A percentile compares a stretch with the other conserved stretches of the same genome.
Conservation (phyloP, 768 basidiomycete species). For the Cyclocybe cylindracea region DNA sequence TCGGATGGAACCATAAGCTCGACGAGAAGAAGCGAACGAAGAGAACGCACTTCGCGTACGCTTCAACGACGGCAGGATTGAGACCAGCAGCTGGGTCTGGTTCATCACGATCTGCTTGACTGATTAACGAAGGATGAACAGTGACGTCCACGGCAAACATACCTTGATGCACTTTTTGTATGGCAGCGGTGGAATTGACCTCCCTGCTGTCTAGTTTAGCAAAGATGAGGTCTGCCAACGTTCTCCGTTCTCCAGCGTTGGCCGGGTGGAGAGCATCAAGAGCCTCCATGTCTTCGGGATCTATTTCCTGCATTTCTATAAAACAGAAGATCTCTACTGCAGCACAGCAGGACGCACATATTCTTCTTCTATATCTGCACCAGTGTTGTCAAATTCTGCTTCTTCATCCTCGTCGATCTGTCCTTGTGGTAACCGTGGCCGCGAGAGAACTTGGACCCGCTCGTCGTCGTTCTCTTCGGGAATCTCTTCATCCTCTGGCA, state of each 20-base stretch:
- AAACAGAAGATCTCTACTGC: not conserved
- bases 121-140: not conserved
- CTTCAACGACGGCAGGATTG: slow-evolving; percentile 89
- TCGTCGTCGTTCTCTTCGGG: slow-evolving; percentile 45
- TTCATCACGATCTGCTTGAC: slow-evolving; percentile 44
- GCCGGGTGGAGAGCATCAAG: slow-evolving; percentile 80
- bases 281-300: slow-evolving; percentile 84
- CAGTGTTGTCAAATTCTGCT: slow-evolving; percentile 49
- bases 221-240: slow-evolving; percentile 96
- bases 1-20: not conserved
- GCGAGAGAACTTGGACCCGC: slow-evolving; percentile 28
- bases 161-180: slow-evolving; percentile 67
- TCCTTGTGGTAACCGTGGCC: slow-evolving; percentile 31
- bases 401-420: slow-evolving; percentile 56
- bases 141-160: not conserved
- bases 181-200: slow-evolving; percentile 50
- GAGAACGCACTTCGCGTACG: slow-evolving; percentile 81
- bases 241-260: slow-evolving; percentile 75
- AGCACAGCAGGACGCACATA: slow-evolving; percentile 44
- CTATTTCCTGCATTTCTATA: slow-evolving; percentile 67
- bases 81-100: slow-evolving; percentile 86
- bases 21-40: not conserved
- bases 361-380: slow-evolving; percentile 60
- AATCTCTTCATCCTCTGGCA: slow-evolving; percentile 53
- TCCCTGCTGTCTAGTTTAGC: slow-evolving; percentile 80